A percentile compares a stretch with the other conserved stretches of the same genome.
Evolutionary conservation across 2,329 filamentous ascomycete species (phyloP).

Genomic region (Ascochyta clinopodiicola): DNA sequence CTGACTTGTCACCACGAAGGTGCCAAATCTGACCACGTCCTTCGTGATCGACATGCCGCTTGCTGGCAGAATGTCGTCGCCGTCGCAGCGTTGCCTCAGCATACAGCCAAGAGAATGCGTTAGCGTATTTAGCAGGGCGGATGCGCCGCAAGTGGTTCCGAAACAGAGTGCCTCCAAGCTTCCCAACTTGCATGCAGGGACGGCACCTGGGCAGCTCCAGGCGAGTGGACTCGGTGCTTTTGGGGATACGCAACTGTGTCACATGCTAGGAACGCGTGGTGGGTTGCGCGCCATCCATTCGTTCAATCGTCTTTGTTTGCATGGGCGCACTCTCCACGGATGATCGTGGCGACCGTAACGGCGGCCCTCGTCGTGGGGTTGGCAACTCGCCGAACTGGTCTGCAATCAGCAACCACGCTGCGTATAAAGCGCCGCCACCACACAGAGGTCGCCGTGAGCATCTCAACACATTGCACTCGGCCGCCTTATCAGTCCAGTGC

Average conservation of each 20-base stretch:
- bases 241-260: constrained; percentile 14
- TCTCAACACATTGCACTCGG: constrained; percentile 11
- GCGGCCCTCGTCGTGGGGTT: constrained; percentile 9
- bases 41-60: constrained; percentile 48
- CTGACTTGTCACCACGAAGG: constrained; percentile 55
- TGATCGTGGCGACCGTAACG: constrained; percentile 7
- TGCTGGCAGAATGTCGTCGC: constrained; percentile 10
- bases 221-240: constrained; percentile 9
- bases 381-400: constrained; percentile 10
- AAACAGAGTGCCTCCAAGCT: not conserved
- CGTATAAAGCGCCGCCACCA: constrained; percentile 18
- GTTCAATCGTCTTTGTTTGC: constrained; percentile 8
- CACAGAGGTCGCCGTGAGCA: constrained; percentile 10
- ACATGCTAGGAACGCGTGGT: constrained; percentile 17
- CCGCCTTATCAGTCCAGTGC: constrained; percentile 11
- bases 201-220: constrained; percentile 7
- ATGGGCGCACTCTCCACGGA: constrained; percentile 7
- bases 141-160: constrained; percentile 9
- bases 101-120: constrained; percentile 11
- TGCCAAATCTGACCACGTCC: constrained; percentile 52
- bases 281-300: constrained; percentile 14
- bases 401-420: constrained; percentile 1
- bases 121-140: constrained; percentile 12
- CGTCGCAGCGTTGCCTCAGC: constrained; percentile 7
- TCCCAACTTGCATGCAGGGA: constrained; percentile 8